These are phyloP conservation scores for Nepenthes gracilis DNA, from an alignment of 148 eudicot genomes.

Conservation along the genomic window DNA sequence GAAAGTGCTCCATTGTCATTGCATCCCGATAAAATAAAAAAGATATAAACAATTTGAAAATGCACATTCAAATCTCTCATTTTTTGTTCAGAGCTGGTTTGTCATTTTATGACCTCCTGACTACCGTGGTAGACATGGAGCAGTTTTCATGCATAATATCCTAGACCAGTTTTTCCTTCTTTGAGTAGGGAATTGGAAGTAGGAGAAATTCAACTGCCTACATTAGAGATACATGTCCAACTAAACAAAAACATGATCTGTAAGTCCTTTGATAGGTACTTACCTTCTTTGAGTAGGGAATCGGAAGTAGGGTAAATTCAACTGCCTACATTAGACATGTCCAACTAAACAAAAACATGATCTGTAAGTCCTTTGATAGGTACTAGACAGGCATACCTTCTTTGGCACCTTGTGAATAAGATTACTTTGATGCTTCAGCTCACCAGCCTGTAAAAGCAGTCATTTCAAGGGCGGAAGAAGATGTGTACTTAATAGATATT, in stretches of 20 bases:
- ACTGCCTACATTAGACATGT: neutral
- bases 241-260: neutral
- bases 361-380: neutral
- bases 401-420: slow-evolving; percentile 67
- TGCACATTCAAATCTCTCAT: too few relatives aligned
- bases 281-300: too few relatives aligned
- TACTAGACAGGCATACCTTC: slow-evolving; percentile 29
- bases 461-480: neutral
- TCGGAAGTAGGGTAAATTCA: neutral
- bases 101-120: too few relatives aligned
- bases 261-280: neutral
- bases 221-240: neutral
- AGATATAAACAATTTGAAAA: too few relatives aligned
- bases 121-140: too few relatives aligned
- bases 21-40: too few relatives aligned
- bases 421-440: slow-evolving; percentile 40
- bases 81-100: too few relatives aligned
- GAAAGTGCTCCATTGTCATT: too few relatives aligned
- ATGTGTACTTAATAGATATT: neutral
- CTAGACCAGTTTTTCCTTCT: too few relatives aligned
- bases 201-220: neutral
- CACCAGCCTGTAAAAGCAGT: slow-evolving; percentile 34
- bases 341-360: neutral
- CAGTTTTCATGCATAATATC: too few relatives aligned
- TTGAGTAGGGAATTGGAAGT: too few relatives aligned